A percentile compares a stretch with the other conserved stretches of the same genome.
Conservation (phyloP, 495 filamentous ascomycete species). For the Aspergillus incahuasiensis region DNA sequence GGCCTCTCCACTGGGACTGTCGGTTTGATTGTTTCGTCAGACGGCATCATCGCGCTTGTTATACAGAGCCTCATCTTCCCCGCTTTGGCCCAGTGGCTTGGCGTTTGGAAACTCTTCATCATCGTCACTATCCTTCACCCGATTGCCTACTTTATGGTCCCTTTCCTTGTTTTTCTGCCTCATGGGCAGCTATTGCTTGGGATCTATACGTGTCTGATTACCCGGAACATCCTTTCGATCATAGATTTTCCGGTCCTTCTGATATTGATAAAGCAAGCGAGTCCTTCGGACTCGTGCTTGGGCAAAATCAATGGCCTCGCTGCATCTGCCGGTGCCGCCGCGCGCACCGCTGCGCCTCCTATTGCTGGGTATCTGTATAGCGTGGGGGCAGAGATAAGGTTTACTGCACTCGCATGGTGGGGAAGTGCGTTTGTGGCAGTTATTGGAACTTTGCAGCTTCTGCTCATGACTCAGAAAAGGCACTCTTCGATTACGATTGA, state of each 20-base stretch:
- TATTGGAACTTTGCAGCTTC: constrained; percentile 63
- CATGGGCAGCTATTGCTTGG: constrained; percentile 52
- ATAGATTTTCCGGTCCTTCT: constrained; percentile 73
- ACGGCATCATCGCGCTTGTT: constrained; percentile 73
- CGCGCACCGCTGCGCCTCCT: constrained; percentile 71
- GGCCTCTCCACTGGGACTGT: constrained; percentile 69
- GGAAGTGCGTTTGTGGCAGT: constrained; percentile 65
- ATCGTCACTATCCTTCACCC: constrained; percentile 72
- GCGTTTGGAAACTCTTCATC: constrained; percentile 69
- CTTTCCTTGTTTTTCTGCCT: constrained; percentile 61
- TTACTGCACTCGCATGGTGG: constrained; percentile 77
- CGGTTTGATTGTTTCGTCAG: constrained; percentile 73
- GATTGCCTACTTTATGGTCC: constrained; percentile 69
- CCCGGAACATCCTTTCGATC: constrained; percentile 74
- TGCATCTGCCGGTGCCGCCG: constrained; percentile 71
- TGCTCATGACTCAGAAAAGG: constrained; percentile 54
- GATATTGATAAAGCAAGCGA: constrained; percentile 81
- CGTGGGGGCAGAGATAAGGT: constrained; percentile 58
- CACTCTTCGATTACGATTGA: constrained; percentile 35
- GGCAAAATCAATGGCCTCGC: constrained; percentile 80
- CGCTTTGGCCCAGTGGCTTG: constrained; percentile 61
- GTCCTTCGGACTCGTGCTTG: constrained; percentile 58
- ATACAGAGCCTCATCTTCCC: constrained; percentile 77
- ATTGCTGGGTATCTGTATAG: constrained; percentile 73
- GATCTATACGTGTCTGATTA: constrained; percentile 66